Base-by-base conservation (phyloP, 129 eudicot species). In the Calendula officinalis region DNA sequence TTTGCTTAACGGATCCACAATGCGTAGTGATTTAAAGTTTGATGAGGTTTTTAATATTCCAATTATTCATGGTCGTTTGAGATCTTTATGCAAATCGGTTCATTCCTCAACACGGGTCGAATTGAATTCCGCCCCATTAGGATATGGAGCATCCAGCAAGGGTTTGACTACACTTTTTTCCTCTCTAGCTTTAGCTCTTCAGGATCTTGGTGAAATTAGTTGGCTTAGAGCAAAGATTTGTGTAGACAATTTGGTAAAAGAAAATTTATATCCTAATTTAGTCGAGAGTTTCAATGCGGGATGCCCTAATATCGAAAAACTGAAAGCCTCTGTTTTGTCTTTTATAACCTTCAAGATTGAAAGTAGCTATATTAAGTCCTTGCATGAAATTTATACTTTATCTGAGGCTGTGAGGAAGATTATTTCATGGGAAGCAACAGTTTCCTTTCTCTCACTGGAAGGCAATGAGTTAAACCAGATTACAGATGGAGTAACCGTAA, bases 1-100 rank as follows among this genome's bases (percentile, higher is more conserved):
- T 3, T 79, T 88, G 53, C 83, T 94, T 15, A 88, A 83, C 4
- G 95, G 92, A 3, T 94, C 99, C 3, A 88, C 85, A 67, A 55
- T 92, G 77, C 57, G 72, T 0, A 80, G 80, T 14, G 77, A 70
- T 45, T 15, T 60, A 40, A 76, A 69, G 13, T 62, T n/a, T 37
- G 48, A 60, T n/a, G 42, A 51, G 3, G 72, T 84, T 36, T 67
- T 70, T 0, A 68, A 64, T 47, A 76, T 92, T 62, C 89, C 92
- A 1, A 49, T 39, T 4, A 58, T 68, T 17, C 95, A 88, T 57
- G 99, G 96, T 16, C 62, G 73, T 56, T 78, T 92, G 56, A 81
- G 99, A 70, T 85, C 77, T 44, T 56, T 63, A 45, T 61, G 76
- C 17, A 77, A 87, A 34, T 64, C 61, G 12, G 43, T 83, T 11